These are phyloP conservation scores for Apiotrichum brassicae DNA, from an alignment of 1,284 basidiomycete genomes.

Conservation along the genomic window DNA sequence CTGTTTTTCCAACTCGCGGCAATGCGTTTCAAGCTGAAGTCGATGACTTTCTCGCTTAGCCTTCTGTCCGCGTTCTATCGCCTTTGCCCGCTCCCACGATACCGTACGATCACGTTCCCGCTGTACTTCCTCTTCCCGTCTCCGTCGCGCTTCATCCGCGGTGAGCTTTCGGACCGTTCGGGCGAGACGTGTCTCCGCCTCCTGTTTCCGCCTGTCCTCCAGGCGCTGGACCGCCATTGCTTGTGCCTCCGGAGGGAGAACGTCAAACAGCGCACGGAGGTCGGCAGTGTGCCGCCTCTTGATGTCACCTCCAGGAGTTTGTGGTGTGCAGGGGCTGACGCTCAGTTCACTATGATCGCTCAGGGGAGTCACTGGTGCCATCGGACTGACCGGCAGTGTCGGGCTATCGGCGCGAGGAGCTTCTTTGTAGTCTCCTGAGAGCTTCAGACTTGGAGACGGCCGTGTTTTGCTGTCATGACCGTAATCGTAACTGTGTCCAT, in stretches of 20 bases:
- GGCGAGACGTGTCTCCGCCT: background rate
- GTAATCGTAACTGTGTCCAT: no score
- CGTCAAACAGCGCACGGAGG: conserved; percentile 10
- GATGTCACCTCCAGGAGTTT: no score
- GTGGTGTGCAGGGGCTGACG: background rate
- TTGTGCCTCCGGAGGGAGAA: conserved; percentile 10
- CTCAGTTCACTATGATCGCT: background rate
- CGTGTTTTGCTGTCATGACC: no score
- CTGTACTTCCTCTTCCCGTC: background rate
- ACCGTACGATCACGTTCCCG: background rate
- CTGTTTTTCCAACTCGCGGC: background rate
- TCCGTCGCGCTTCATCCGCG: no score
- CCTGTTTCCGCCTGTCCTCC: background rate
- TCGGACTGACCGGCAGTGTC: background rate
- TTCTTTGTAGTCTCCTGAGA: background rate
- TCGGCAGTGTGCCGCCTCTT: background rate
- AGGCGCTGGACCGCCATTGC: conserved; percentile 6
- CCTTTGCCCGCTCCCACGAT: background rate
- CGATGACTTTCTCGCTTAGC: background rate
- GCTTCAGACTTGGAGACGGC: background rate
- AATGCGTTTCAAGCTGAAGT: background rate
- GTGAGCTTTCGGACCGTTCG: no score
- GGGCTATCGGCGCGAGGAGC: background rate
- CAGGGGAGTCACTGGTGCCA: background rate
- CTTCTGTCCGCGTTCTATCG: background rate